Conservation (phyloP, 345 rosid genomes). For the Reutealis trisperma region DNA sequence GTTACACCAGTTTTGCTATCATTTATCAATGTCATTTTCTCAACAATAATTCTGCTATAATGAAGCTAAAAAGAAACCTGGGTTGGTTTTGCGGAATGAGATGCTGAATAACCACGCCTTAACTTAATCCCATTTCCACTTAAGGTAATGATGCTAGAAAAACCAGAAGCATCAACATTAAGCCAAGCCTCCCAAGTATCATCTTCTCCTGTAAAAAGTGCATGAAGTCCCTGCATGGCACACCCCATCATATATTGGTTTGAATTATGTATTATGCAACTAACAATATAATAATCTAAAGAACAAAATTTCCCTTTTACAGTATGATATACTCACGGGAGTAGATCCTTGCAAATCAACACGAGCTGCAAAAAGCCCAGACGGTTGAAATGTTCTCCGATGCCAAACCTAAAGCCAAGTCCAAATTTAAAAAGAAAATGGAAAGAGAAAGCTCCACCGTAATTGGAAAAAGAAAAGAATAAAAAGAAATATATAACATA, state of each 20-base stretch:
- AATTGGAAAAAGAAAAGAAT: not conserved
- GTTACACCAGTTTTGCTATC: not conserved
- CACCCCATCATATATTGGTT: slow-evolving; percentile 18
- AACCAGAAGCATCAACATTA: slow-evolving; percentile 75
- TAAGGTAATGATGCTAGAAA: slow-evolving; percentile 63
- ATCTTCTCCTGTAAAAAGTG: slow-evolving; percentile 92
- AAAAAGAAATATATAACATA: too few relatives aligned
- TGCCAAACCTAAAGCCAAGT: slow-evolving; percentile 80
- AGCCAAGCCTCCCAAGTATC: slow-evolving; percentile 98
- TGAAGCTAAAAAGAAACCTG: slow-evolving; percentile 53
- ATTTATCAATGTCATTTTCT: not conserved
- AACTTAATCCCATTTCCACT: slow-evolving; percentile 75
- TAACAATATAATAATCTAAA: slow-evolving; percentile 12
- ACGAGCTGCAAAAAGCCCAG: slow-evolving; percentile 97
- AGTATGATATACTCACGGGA: slow-evolving; percentile 50
- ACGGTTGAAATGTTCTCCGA: slow-evolving; percentile 86
- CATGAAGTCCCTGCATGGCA: slow-evolving; percentile 78
- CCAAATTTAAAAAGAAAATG: slow-evolving; percentile 4
- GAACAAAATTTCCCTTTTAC: slow-evolving; percentile 9
- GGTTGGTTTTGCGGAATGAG: slow-evolving; percentile 70
- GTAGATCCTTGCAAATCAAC: slow-evolving; percentile 84
- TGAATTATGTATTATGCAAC: slow-evolving; percentile 11
- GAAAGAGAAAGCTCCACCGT: not conserved
- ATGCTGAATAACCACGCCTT: slow-evolving; percentile 86
- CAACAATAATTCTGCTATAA: not conserved